These are phyloP conservation scores for Gossypium schwendimanii DNA, from an alignment of 441 rosid species.

Conservation along the genomic window DNA sequence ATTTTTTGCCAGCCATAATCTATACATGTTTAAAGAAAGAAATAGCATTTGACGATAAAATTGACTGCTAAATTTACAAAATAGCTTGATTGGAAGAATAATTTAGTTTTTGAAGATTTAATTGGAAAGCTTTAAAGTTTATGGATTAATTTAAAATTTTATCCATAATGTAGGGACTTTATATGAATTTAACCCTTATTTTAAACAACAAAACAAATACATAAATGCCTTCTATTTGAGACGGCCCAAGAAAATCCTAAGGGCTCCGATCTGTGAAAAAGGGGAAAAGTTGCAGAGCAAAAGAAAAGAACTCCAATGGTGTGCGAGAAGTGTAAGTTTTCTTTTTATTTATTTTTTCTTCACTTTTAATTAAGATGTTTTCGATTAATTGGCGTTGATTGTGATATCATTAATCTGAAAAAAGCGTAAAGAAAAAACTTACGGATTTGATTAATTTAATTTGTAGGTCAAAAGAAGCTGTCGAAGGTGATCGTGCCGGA, in stretches of 20 bases:
- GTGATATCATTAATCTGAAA: background rate
- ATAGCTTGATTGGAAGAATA: no score
- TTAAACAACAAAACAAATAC: no score
- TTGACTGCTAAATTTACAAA: no score
- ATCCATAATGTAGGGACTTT: no score
- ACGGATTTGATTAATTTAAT: background rate
- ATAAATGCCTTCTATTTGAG: no score
- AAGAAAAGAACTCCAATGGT: conserved; percentile 43
- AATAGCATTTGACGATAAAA: no score
- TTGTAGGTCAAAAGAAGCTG: conserved; percentile 80
- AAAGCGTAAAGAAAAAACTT: background rate
- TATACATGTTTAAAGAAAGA: no score
- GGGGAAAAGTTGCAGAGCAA: background rate
- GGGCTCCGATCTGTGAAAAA: conserved; percentile 20
- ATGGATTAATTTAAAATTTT: no score
- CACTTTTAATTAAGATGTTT: background rate
- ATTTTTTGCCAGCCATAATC: no score
- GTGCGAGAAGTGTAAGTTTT: conserved; percentile 49
- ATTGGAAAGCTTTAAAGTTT: no score
- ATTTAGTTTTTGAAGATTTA: no score
- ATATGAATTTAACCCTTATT: no score
- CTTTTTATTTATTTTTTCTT: background rate
- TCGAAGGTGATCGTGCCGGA: conserved; percentile 92
- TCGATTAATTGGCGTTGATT: background rate
- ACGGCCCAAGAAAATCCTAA: background rate